Evolutionary conservation across 306 rosid genomes (phyloP).

Genomic region (Quercus cerris): DNA sequence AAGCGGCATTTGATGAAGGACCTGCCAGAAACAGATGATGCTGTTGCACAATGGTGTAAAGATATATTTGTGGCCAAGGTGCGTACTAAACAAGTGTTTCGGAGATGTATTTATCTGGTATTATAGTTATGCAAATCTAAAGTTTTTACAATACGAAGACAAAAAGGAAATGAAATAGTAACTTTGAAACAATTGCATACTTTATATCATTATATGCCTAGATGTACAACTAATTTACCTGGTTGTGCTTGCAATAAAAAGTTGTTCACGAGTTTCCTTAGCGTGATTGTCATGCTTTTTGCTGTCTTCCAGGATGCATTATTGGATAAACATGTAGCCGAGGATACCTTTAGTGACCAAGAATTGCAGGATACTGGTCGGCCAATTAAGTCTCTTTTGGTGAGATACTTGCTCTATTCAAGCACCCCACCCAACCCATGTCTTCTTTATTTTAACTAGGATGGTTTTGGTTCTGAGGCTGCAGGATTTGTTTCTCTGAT

Average conservation of each 20-base stretch:
- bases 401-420: conserved; percentile 31
- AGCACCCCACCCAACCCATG: not conserved
- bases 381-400: conserved; percentile 82
- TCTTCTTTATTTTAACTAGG: not conserved
- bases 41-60: conserved; percentile 92
- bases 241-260: not conserved
- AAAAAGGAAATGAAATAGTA: not conserved
- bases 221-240: not conserved
- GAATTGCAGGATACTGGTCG: conserved; percentile 57
- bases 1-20: conserved; percentile 86
- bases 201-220: not conserved
- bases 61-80: conserved; percentile 87
- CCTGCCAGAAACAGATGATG: conserved; percentile 86
- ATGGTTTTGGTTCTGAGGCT: not conserved
- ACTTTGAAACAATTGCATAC: not conserved
- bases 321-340: conserved; percentile 71
- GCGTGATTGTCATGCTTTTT: conserved; percentile 5
- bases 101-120: not conserved
- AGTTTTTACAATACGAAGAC: not conserved
- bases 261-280: not conserved
- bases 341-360: conserved; percentile 65
- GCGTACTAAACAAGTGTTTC: not conserved
- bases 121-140: not conserved
- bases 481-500: not conserved
- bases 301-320: conserved; percentile 61